phyloP scores from a whole-genome alignment of 805 yeast species.

The Nakazawaea wyomingensis region DNA sequence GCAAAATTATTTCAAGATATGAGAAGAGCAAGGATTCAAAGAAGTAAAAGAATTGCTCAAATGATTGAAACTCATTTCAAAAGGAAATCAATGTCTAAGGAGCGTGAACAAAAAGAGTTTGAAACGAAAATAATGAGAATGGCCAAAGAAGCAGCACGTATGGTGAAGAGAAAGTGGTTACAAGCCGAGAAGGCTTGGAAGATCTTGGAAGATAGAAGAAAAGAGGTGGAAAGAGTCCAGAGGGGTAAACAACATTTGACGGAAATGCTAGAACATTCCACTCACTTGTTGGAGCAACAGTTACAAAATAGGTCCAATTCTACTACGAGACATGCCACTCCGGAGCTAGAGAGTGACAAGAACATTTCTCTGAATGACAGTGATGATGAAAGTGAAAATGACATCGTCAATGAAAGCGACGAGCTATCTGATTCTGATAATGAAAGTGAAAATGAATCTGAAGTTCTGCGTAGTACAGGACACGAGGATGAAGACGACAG shows the following conservation, averaged over 20 bases:
- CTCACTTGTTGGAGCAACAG: conserved; percentile 85
- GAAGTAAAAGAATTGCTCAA: conserved; percentile 66
- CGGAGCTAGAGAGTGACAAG: conserved; percentile 18
- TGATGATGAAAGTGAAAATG: conserved; percentile 17
- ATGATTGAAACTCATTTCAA: conserved; percentile 87
- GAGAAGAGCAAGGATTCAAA: conserved; percentile 57
- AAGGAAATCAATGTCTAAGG: conserved; percentile 83
- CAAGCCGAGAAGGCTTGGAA: conserved; percentile 79
- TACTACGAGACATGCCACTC: conserved; percentile 23
- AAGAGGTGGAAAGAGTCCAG: conserved; percentile 70
- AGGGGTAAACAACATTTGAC: conserved; percentile 85
- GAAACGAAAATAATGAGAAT: conserved; percentile 64
- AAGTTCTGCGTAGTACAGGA: conserved; percentile 12
- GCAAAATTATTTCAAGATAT: conserved; percentile 66
- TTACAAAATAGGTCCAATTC: conserved; percentile 34
- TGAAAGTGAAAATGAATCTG: conserved; percentile 18
- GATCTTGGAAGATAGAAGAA: conserved; percentile 69
- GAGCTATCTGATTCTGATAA: conserved; percentile 11
- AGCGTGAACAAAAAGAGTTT: conserved; percentile 67
- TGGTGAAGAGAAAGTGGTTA: conserved; percentile 87
- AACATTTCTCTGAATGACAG: conserved; percentile 16
- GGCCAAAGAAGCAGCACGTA: conserved; percentile 77
- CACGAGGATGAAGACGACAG: conserved; percentile 35
- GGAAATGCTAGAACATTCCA: conserved; percentile 85
- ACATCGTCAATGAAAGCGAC: conserved; percentile 13